Percentiles rank a stretch among this genome's conserved stretches.
phyloP scores from a whole-genome alignment of 2,329 filamentous ascomycete species.

The Penicillium glabrum region DNA sequence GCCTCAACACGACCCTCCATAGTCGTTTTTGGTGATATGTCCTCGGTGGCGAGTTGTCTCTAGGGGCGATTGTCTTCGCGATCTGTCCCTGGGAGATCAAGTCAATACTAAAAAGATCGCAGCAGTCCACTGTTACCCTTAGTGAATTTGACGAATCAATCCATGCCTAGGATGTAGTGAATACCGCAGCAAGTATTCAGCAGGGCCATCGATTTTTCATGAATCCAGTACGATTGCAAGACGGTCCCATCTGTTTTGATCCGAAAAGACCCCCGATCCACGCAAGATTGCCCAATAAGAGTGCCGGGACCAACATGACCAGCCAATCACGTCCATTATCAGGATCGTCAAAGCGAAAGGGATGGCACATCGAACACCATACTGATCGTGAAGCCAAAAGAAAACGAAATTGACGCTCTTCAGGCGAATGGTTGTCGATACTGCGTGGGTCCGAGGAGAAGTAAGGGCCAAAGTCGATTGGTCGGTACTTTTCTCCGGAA shows the following conservation, averaged over 20 bases:
- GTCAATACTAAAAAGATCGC: neutral
- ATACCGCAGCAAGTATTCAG: neutral
- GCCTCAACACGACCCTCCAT: neutral
- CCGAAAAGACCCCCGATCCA: neutral
- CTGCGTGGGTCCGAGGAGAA: neutral
- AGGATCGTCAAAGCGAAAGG: neutral
- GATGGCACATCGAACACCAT: neutral
- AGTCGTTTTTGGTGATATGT: neutral
- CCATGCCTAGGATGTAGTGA: neutral
- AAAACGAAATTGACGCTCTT: neutral
- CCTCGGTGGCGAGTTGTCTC: neutral
- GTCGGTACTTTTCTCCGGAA: constrained; percentile 11
- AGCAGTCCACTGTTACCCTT: too few relatives aligned
- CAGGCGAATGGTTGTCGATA: neutral
- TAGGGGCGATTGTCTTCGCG: neutral
- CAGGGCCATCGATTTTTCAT: neutral
- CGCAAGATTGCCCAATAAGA: neutral
- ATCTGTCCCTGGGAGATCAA: neutral
- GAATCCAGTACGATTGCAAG: neutral
- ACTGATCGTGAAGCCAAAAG: neutral
- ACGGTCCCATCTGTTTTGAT: neutral
- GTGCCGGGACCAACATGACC: neutral
- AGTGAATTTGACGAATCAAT: neutral
- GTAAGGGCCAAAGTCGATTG: constrained; percentile 8
- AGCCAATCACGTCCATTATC: neutral